Evolutionary conservation across 257 asterid genomes (phyloP), one percentile per base, ranked within the genome.

Genomic region (Gentiana straminea): DNA sequence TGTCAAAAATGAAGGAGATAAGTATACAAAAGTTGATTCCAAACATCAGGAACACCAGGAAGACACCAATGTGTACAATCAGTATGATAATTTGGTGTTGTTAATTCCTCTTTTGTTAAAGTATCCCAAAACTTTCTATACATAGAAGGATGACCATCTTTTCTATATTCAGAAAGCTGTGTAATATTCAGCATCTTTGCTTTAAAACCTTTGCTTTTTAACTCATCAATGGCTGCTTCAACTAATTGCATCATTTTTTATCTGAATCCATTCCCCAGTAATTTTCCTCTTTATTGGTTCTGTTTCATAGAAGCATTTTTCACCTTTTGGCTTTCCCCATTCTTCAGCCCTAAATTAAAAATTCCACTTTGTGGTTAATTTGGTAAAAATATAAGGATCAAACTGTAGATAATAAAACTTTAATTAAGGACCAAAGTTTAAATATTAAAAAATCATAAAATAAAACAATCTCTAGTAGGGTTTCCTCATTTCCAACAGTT

Each of bases 21-120:
- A 12, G 74, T 64, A 67, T 81, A 77, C 13, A 86, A 73, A 52
- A 86, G 66, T 7, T 75, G 56, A 44, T 86, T 86, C 95, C 95
- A 86, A 53, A 77, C 77, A 78, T 86, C 94, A 1, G 95, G 95
- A 33, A 86, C 81, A 35, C 95, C 92, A 0, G 95, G 94, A 35
- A 86, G 80, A 55, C 95, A 86, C 95, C 95, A 86, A 51, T 84
- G 94, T 0, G 67, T 64, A 46, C 95, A 86, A 62, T 86, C 95
- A 0, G 76, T 61, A 49, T 73, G 73, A 54, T 70, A 70, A 59
- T 5, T 67, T 0, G 85, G 93, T 34, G 60, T 56, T 4, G 62
- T 64, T 12, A 73, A 62, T 43, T 77, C 68, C 52, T 83, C 73
- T 55, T 71, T 49, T 0, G 64, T 75, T 13, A 57, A 61, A 54